Base-by-base conservation (phyloP, 1,284 basidiomycete genomes). In the Boletus albobrunnescens region DNA sequence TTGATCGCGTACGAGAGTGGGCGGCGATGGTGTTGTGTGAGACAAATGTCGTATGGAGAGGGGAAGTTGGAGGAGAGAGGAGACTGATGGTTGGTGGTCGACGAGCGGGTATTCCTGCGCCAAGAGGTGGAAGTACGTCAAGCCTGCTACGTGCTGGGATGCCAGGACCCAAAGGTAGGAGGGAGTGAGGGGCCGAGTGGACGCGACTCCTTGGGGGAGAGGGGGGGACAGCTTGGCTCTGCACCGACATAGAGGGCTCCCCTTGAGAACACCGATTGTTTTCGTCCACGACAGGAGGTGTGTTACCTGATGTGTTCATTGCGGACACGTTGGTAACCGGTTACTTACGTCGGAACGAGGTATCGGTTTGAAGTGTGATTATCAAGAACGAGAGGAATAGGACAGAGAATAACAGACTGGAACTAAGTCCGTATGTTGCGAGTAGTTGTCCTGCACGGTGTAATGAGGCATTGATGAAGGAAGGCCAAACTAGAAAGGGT, bases 1-100 rank as follows among this genome's bases (percentile, higher is more conserved):
- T 74, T 6, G 81, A 81, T 12, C 75, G 71, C 4, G 74, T 77
- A 10, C 75, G 75, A 41, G 67, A 67, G 63, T 78, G 82, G 23
- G 50, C 56, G 22, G 30, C 54, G 49, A 47, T 58, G 56, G 33
- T 70, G 58, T 41, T 69, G 45, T 27, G 69, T 6, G 68, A 51
- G 12, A 70, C 67, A 50, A 82, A 76, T 72, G 53, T 76, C 4
- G 76, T 64, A 36, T 78, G 75, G 39, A 78, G 74, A 6, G 78
- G 75, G 16, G 78, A 77, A 1, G 71, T 57, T 26, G 70, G 57
- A 57, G 69, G 58, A 39, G 56, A 46, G 53, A 58, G 46, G 49
- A 48, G 46, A 43, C 65, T 67, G 16, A 61, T 38, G 12, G 53
- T 54, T 27, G 65, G 62, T 36, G 68, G 62, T 47, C 65, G 57